Base-by-base conservation (phyloP, 1,284 basidiomycete genomes). In the Ustanciosporium gigantosporum region DNA sequence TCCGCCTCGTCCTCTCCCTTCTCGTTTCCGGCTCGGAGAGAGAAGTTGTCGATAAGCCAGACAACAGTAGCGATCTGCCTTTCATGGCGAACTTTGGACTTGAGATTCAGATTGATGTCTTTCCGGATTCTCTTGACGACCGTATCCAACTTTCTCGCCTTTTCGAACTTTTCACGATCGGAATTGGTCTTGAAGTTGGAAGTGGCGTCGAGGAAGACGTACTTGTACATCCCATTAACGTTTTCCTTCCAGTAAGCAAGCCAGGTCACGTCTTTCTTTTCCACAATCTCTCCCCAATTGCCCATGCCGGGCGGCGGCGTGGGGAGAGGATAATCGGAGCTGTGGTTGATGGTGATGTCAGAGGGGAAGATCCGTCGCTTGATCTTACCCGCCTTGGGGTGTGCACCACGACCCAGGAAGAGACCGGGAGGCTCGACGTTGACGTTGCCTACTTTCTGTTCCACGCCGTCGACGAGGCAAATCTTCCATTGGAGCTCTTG, bases 401-500 rank as follows among this genome's bases (percentile, higher is more conserved):
- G 95, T 71, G 96, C 91, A 51, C 95, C 95, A 66, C 95, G 92
- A 52, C 95, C 95, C 79, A 94, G 84, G 82, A 98, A 99, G 34
- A 98, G 82, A 32, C 92, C 91, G 16, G 95, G 95, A 75, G 95
- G 95, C 83, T 99, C 95, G 40, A 97, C 87, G 66, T 92, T 86
- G 82, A 98, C 97, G 81, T 98, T 98, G 46, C 95, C 95, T 42
- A 96, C 86, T 79, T 95, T 96, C 81, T 99, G 95, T 80, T 92
- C 93, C 44, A 92, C 86, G 19, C 93, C 94, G 73, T 99, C 92
- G 34, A 99, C 86, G 14, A 87, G 72, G 78, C 94, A 97, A 27
- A 84, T 84, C 35, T 86, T 87, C 79, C 91, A 97, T 57, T 88
- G 88, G 38, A 84, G 86, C 79, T 98, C 95, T 46, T 87, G 85